Evolutionary conservation across 169 alveolate species (phyloP).

Genomic region (Fabrea salina): DNA sequence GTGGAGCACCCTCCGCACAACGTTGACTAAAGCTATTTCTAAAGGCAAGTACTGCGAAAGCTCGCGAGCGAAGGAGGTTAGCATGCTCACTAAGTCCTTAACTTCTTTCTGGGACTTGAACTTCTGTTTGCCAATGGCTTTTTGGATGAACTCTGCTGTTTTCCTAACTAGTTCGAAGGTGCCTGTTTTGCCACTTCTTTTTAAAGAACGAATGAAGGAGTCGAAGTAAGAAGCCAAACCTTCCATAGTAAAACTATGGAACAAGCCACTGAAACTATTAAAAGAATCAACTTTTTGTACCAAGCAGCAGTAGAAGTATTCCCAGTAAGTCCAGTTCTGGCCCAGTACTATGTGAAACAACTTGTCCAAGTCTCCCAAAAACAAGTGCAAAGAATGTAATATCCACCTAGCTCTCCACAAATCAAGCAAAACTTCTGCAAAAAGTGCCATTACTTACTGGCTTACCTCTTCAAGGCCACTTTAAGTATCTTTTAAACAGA

Average conservation of each 20-base stretch:
- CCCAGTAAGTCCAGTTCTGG: neutral
- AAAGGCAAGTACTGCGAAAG: neutral
- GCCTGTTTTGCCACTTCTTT: neutral
- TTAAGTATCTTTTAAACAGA: neutral
- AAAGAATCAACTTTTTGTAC: neutral
- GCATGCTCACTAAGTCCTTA: neutral
- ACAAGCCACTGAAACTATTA: neutral
- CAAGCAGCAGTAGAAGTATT: neutral
- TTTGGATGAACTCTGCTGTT: neutral
- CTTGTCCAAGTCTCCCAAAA: neutral
- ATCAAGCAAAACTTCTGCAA: neutral
- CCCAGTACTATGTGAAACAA: neutral
- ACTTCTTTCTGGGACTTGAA: neutral
- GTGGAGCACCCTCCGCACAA: constrained; percentile 30
- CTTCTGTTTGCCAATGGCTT: neutral
- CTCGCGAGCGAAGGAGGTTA: neutral
- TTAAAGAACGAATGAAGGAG: neutral
- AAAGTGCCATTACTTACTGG: neutral
- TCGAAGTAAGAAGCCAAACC: neutral
- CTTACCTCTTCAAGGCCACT: neutral
- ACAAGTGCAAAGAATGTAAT: neutral
- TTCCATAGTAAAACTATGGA: constrained; percentile 10
- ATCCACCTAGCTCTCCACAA: neutral
- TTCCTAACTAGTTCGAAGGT: neutral
- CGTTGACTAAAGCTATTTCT: constrained; percentile 11